Conservation (phyloP, 768 basidiomycete genomes). For the Leccinum barrowsii region DNA sequence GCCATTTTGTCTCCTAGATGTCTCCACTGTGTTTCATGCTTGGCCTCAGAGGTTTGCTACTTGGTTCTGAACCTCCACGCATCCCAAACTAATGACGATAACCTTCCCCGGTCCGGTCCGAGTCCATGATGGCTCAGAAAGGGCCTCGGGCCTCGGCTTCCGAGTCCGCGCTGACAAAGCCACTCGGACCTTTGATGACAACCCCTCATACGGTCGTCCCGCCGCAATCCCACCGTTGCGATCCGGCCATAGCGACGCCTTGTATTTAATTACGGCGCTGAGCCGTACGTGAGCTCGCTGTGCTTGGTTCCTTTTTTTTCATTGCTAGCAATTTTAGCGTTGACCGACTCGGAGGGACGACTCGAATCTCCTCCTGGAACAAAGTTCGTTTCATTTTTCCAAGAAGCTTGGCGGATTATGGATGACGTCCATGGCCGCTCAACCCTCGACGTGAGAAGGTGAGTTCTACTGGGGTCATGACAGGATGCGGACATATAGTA, state of each 20-base stretch:
- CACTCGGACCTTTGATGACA: neutral
- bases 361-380: neutral
- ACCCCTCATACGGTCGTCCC: neutral
- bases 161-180: neutral
- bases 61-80: conserved; percentile 13
- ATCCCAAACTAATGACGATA: conserved; percentile 1
- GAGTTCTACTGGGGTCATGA: neutral
- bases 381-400: neutral
- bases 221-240: neutral
- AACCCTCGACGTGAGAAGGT: conserved; percentile 8
- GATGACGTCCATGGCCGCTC: conserved; percentile 7
- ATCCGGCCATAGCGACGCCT: conserved; percentile 7
- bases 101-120: neutral
- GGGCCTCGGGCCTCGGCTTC: neutral
- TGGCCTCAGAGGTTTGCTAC: neutral
- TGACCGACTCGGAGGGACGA: neutral
- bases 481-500: too few species aligned
- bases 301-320: conserved; percentile 1
- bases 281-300: neutral
- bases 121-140: neutral
- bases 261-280: conserved; percentile 16
- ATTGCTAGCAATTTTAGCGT: neutral
- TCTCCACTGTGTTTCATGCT: conserved; percentile 4
- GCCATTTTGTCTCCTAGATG: neutral
- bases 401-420: neutral